These are phyloP conservation scores for Pleurotus eryngii DNA, from an alignment of 768 basidiomycete species.

Conservation along the genomic window DNA sequence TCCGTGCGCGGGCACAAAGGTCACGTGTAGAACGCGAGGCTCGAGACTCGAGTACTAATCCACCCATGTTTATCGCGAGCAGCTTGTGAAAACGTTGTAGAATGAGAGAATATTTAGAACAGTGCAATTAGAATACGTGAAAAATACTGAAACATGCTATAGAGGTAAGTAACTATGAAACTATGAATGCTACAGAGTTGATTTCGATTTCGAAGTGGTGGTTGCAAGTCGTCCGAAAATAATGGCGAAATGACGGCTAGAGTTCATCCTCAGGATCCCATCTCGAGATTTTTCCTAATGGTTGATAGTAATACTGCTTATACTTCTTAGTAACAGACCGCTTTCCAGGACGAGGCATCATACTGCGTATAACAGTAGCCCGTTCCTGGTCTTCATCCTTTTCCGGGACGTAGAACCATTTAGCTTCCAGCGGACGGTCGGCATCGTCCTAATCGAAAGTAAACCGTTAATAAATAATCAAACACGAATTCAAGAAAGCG, in stretches of 20 bases:
- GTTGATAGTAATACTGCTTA: constrained; percentile 82
- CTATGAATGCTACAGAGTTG: no score
- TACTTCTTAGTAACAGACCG: constrained; percentile 77
- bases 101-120: no score
- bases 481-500: background rate
- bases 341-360: constrained; percentile 76
- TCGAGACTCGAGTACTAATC: no score
- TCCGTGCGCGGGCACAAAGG: constrained; percentile 10
- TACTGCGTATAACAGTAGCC: constrained; percentile 60
- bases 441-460: constrained; percentile 38
- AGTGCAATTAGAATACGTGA: no score
- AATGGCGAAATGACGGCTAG: constrained; percentile 14
- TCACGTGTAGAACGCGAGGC: background rate
- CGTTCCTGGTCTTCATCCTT: constrained; percentile 67
- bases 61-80: no score
- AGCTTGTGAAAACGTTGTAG: no score
- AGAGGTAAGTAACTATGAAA: no score
- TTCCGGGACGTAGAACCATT: constrained; percentile 80
- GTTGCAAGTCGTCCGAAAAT: no score
- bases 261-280: constrained; percentile 75
- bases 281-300: constrained; percentile 65
- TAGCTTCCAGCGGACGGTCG: constrained; percentile 50
- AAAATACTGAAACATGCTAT: no score
- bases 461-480: no score
- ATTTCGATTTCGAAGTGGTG: no score